A percentile compares a stretch with the other conserved stretches of the same genome.
These are phyloP conservation scores for Calendula officinalis DNA, from an alignment of 129 eudicot genomes.

Conservation along the genomic window DNA sequence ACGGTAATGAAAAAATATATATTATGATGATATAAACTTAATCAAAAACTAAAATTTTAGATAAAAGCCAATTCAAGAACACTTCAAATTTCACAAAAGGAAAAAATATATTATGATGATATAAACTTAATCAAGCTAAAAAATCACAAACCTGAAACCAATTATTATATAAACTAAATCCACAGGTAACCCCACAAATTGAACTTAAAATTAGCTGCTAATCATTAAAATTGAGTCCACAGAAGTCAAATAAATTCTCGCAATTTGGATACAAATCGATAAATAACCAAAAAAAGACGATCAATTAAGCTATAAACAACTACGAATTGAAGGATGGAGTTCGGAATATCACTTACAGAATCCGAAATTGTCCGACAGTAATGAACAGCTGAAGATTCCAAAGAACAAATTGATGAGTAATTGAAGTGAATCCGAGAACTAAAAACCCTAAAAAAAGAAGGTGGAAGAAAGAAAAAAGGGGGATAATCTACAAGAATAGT, in stretches of 20 bases:
- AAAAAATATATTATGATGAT: not conserved
- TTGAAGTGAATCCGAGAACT: constrained; percentile 13
- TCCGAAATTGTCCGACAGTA: not conserved
- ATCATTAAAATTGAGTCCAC: not conserved
- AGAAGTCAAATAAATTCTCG: not conserved
- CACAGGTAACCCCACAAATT: not conserved
- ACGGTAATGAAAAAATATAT: no score
- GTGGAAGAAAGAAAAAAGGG: not conserved
- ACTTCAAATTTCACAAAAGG: not conserved
- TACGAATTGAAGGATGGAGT: not conserved
- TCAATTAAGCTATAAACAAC: constrained; percentile 3
- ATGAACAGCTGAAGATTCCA: constrained; percentile 12
- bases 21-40: constrained; percentile 12
- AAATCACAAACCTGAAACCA: constrained; percentile 8
- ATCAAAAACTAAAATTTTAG: no score
- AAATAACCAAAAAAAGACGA: constrained; percentile 1
- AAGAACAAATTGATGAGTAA: constrained; percentile 1
- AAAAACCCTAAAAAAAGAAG: constrained; percentile 41
- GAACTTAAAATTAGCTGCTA: constrained; percentile 11
- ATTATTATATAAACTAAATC: not conserved
- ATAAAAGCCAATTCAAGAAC: no score
- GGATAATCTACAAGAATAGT: constrained; percentile 24
- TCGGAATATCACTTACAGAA: constrained; percentile 17
- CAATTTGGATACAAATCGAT: not conserved
- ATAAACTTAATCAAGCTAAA: constrained; percentile 11